Conservation (phyloP, 2,329 filamentous ascomycete genomes). For the Curvularia spicifera region DNA sequence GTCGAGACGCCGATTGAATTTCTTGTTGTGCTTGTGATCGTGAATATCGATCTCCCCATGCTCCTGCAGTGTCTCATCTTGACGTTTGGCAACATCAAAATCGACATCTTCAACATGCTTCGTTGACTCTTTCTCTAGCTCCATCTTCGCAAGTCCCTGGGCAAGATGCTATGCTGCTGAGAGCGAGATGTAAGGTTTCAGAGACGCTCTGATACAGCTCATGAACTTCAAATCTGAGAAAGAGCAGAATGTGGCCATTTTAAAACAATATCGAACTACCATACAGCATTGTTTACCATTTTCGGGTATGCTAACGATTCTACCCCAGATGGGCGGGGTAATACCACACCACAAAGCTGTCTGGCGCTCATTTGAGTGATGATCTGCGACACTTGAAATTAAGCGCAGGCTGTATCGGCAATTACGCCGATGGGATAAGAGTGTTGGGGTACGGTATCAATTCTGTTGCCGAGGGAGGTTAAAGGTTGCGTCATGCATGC, state of each 20-base stretch:
- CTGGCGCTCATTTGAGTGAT: background rate
- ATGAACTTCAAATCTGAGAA: background rate
- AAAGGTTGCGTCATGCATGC: slow-evolving; percentile 48
- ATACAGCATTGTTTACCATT: background rate
- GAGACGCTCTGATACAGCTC: background rate
- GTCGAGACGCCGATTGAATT: too few species aligned
- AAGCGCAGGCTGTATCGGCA: background rate
- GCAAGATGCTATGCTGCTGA: background rate
- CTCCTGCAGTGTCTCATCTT: too few species aligned
- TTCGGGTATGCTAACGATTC: slow-evolving; percentile 7
- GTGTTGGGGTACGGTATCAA: background rate
- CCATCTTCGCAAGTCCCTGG: background rate
- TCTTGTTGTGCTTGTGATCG: too few species aligned
- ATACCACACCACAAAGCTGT: background rate
- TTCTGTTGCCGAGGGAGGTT: background rate
- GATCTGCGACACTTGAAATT: background rate
- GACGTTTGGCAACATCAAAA: too few species aligned
- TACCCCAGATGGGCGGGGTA: slow-evolving; percentile 10
- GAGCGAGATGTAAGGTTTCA: background rate
- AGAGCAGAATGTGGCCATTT: background rate
- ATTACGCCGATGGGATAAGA: slow-evolving; percentile 1
- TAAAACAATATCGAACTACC: background rate
- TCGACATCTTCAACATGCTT: background rate
- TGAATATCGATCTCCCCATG: too few species aligned
- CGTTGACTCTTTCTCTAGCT: background rate